phyloP scores from a whole-genome alignment of 768 basidiomycete genomes.

The Kwoniella heveanensis region DNA sequence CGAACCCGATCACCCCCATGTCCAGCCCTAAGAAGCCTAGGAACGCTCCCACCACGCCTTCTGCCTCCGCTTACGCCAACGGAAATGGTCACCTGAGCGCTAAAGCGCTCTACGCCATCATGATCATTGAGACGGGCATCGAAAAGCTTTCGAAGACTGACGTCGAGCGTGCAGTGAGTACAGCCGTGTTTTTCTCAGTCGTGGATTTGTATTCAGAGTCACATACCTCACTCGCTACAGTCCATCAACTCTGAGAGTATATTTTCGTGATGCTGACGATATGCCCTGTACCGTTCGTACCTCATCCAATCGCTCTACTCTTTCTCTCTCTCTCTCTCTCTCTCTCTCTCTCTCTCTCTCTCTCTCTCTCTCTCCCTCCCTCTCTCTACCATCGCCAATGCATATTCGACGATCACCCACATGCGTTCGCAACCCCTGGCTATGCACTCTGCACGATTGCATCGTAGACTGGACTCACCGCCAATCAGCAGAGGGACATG shows the following conservation, averaged over 20 bases:
- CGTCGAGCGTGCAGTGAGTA: constrained; percentile 21
- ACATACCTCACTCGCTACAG: too few relatives aligned
- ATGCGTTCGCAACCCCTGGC: too few relatives aligned
- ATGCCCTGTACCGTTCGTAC: background rate
- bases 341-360: too few relatives aligned
- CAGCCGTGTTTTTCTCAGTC: too few relatives aligned
- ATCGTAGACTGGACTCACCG: constrained; percentile 26
- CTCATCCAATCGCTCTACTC: too few relatives aligned
- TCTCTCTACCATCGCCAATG: too few relatives aligned
- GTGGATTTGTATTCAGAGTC: too few relatives aligned
- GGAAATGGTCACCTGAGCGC: constrained; percentile 2
- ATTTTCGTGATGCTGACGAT: background rate
- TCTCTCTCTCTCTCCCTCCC: too few relatives aligned
- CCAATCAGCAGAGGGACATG: constrained; percentile 22
- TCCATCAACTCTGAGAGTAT: too few relatives aligned
- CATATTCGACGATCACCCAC: too few relatives aligned
- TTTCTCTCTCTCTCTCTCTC: too few relatives aligned
- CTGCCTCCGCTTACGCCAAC: background rate
- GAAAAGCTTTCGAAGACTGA: constrained; percentile 11
- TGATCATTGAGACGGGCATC: constrained; percentile 19
- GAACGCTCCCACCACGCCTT: background rate
- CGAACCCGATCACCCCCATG: background rate
- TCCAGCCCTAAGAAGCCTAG: background rate
- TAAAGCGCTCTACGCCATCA: constrained; percentile 12
- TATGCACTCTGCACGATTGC: too few relatives aligned